phyloP scores from a whole-genome alignment of 345 rosid genomes.

The Euphorbia peplus region DNA sequence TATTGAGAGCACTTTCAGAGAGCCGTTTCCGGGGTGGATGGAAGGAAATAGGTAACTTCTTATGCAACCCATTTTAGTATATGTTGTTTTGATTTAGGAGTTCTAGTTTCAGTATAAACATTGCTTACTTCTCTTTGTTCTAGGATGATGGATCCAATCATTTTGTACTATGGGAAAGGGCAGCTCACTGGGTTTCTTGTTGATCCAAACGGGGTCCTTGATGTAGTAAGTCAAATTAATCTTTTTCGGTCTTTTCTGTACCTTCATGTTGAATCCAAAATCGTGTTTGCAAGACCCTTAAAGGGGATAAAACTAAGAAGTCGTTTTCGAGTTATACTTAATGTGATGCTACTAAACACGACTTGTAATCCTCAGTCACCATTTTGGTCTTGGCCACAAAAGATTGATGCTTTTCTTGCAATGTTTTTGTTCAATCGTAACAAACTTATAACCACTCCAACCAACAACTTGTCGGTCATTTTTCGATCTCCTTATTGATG shows the following conservation, averaged over 20 bases:
- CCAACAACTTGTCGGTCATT: background rate
- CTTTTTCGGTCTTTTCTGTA: no score
- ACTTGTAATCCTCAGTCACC: no score
- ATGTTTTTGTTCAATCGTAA: background rate
- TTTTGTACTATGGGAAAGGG: slow-evolving; percentile 87
- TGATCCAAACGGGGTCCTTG: slow-evolving; percentile 87
- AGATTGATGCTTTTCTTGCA: background rate
- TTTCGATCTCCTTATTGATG: background rate
- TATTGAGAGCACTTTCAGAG: slow-evolving; percentile 82
- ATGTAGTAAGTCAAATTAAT: slow-evolving; percentile 50
- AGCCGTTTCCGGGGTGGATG: slow-evolving; percentile 99
- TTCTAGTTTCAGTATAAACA: no score
- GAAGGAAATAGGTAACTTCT: slow-evolving; percentile 76
- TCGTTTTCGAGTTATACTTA: no score
- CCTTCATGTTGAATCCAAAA: no score
- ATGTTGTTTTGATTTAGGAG: no score
- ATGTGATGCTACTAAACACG: background rate
- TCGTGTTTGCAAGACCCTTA: no score
- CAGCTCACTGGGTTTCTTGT: slow-evolving; percentile 82
- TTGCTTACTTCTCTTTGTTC: background rate
- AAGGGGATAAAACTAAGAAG: no score
- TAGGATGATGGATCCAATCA: slow-evolving; percentile 99
- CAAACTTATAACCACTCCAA: no score
- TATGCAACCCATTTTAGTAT: background rate
- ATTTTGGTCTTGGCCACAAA: background rate